Evolutionary conservation across 2,329 filamentous ascomycete species (phyloP), one percentile per base, ranked within the genome.

Genomic region (Apiospora malaysiana): DNA sequence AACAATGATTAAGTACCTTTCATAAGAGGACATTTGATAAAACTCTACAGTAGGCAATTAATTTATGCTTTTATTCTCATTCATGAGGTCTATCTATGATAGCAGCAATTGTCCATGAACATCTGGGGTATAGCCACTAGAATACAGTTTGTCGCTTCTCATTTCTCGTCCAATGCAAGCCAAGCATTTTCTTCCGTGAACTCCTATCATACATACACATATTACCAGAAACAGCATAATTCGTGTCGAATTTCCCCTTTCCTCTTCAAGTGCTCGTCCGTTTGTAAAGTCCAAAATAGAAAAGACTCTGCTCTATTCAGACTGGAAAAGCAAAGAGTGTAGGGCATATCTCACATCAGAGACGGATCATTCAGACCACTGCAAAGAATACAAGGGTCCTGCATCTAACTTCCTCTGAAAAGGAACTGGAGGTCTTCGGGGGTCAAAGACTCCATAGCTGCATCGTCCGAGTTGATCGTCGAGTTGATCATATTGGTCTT

Each of bases 401-500:
- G 3, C 51, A 46, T 45, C 81, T 73, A 87, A 49, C 73, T 81
- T 68, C 94, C 95, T 46, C 95, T 90, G 88, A 99, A 99, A 74
- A 99, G 85, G 83, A 99, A 99, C 82, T 97, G 93, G 88, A 99
- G 93, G 79, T 99, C 96, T 80, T 95, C 92, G 0, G 94, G 91
- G 18, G 91, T 97, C 73, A 99, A 85, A 70, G 94, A 95, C 79
- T 98, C 94, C 89, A 98, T 93, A 0, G 95, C 94, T 65, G 93
- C 88, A 76, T 96, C 92, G 79, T 98, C 95, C 59, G 94, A 93
- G 81, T 98, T 98, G 81, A 99, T 95, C 0, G 96, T 99, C 40
- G 94, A 95, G 76, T 95, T 94, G 78, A 99, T 99, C 93, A 99
- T 95, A 79, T 93, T 95, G 0, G 95, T 94, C 85, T 99, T 99